Conservation (phyloP, 192 early-diverging fungal genomes). For the Chytriomyces hyalinus region DNA sequence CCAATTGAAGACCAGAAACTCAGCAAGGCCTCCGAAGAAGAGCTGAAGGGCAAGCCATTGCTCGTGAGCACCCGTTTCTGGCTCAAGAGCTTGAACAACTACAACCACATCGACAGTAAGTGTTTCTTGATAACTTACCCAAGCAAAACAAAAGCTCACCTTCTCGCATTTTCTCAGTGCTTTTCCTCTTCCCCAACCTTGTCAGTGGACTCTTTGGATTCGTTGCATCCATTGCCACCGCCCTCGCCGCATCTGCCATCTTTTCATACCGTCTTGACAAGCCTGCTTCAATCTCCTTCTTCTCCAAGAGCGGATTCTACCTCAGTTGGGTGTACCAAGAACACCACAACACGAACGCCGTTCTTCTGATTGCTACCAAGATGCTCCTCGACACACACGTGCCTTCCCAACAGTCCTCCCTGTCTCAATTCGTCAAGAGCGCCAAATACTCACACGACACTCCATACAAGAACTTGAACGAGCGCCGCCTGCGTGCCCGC, state of each 20-base stretch:
- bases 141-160: neutral
- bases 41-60: neutral
- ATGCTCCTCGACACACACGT: conserved; percentile 1
- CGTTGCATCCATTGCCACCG: neutral
- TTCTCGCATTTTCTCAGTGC: neutral
- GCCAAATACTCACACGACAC: too few relatives aligned
- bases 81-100: conserved; percentile 1
- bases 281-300: neutral
- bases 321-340: conserved; percentile 20
- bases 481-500: neutral
- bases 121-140: neutral
- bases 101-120: conserved; percentile 30
- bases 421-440: neutral
- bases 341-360: conserved; percentile 33
- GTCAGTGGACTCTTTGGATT: conserved; percentile 2
- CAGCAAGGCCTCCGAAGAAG: neutral
- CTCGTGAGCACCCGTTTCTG: conserved; percentile 15
- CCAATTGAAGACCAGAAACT: neutral
- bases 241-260: conserved; percentile 13
- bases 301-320: conserved; percentile 5
- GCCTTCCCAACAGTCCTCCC: neutral
- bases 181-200: conserved; percentile 28
- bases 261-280: conserved; percentile 26
- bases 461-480: too few relatives aligned
- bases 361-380: conserved; percentile 6